A percentile compares a stretch with the other conserved stretches of the same genome.
Conservation (phyloP, 805 yeast species). For the Alloascoidea africana region DNA sequence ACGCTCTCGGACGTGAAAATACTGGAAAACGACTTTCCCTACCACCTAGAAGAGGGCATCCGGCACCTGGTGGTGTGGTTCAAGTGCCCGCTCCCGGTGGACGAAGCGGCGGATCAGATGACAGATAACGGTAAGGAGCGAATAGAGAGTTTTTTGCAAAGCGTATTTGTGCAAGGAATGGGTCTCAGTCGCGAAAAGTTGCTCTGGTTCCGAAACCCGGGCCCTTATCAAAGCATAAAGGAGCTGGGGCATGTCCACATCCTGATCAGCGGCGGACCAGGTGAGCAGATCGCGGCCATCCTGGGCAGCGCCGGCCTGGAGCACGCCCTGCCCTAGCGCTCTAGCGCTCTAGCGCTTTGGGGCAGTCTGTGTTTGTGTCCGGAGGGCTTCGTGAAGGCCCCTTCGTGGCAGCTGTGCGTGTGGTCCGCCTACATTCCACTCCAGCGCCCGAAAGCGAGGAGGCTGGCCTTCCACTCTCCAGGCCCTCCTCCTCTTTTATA, state of each 20-base stretch:
- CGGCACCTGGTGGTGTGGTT: conserved; percentile 44
- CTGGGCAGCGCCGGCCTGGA: no score
- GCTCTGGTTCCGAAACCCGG: conserved; percentile 46
- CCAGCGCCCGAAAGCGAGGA: no score
- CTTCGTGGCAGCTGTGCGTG: no score
- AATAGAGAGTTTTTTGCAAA: conserved; percentile 25
- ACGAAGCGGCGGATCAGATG: conserved; percentile 27
- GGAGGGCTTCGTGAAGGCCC: no score
- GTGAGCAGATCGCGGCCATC: no score
- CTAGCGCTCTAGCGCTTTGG: no score
- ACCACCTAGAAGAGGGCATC: conserved; percentile 31
- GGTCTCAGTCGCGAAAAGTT: conserved; percentile 23
- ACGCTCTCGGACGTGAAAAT: conserved; percentile 25
- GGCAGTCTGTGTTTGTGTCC: no score
- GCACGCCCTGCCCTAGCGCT: no score
- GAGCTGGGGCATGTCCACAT: conserved; percentile 44
- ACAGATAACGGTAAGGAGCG: conserved; percentile 19
- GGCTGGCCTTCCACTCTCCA: no score
- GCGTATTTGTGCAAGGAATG: conserved; percentile 23
- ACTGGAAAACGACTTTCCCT: conserved; percentile 38
- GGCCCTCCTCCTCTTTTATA: no score
- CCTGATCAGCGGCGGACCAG: conserved; percentile 16
- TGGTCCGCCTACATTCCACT: no score
- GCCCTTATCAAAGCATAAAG: conserved; percentile 36
- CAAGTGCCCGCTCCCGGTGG: conserved; percentile 26